Evolutionary conservation across 2,329 filamentous ascomycete genomes (phyloP).

Genomic region (Xylariaceae sp.): DNA sequence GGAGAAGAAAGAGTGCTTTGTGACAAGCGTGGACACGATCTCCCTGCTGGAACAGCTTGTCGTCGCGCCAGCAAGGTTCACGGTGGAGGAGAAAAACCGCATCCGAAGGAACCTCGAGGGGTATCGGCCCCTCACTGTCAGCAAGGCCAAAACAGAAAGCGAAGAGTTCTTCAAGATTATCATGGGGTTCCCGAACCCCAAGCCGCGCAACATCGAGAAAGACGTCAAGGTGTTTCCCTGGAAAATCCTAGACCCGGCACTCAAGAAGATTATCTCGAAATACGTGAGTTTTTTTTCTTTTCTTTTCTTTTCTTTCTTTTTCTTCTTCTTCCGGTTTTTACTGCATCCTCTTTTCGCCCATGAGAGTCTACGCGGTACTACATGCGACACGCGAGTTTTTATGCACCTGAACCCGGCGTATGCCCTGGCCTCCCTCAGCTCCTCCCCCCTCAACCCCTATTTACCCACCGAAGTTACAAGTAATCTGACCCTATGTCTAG

Average conservation of each 20-base stretch:
- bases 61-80: constrained; percentile 74
- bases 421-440: neutral
- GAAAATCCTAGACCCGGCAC: constrained; percentile 82
- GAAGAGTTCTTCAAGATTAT: constrained; percentile 99
- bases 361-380: too few species aligned
- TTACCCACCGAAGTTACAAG: neutral
- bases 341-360: too few species aligned
- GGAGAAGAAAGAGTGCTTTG: constrained; percentile 86
- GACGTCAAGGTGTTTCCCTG: constrained; percentile 98
- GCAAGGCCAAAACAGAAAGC: constrained; percentile 87
- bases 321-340: too few species aligned
- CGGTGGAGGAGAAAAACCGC: constrained; percentile 96
- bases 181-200: constrained; percentile 94
- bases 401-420: too few species aligned
- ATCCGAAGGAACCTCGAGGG: constrained; percentile 95
- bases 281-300: constrained; percentile 53
- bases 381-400: too few species aligned
- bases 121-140: constrained; percentile 89
- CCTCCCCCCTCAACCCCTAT: neutral
- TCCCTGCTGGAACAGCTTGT: constrained; percentile 91
- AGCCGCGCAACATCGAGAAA: constrained; percentile 97
- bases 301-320: constrained; percentile 1
- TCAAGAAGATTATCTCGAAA: constrained; percentile 99
- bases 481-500: constrained; percentile 25
- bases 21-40: constrained; percentile 97